Evolutionary conservation across 2,329 filamentous ascomycete species (phyloP), one percentile per base, ranked within the genome.

Genomic region (Fonsecaea erecta): DNA sequence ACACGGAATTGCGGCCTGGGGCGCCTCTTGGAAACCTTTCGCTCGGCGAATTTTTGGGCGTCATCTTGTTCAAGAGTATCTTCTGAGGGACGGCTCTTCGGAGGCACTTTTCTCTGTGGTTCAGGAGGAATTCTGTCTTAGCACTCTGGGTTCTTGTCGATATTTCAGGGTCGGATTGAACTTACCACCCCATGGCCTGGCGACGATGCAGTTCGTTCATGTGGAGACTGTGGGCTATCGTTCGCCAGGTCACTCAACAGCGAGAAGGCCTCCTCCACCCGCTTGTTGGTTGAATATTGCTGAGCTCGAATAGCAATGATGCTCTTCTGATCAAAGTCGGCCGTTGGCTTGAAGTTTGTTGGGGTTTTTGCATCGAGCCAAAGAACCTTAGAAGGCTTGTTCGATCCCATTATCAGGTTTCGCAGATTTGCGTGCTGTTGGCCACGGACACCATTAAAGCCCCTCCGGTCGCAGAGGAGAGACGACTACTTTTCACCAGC

Each of bases 251-350:
- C 52, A 53, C n/a, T 3, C 26, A 35, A 18, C n/a, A 11, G 16
- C 16, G 32, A 32, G n/a, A n/a, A n/a, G 8, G 52, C 52, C 8
- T 18, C 16, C 9, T 53, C 52, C 18, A 32, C 26, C 28, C 52
- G 26, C 18, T 18, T 53, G 14, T 35, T 2, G 9, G 16, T n/a
- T 3, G 52, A 53, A 35, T 53, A 53, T 4, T 53, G 52, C 26
- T 53, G 52, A 9, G 52, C 52, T 18, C 52, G 52, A 3, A 35
- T 18, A 32, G 52, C 52, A 34, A 53, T 53, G 52, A 35, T 53
- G 12, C 9, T 53, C 32, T 30, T 35, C 12, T 53, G 26, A 14
- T 34, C 26, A 9, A 30, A 35, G 52, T 53, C 52, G 52, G 28
- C 3, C 3, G 28, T 35, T 8, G 51, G 21, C 28, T 24, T 46